These are phyloP conservation scores for Trichoderma semiorbis DNA, from an alignment of 2,329 filamentous ascomycete species.

Conservation along the genomic window DNA sequence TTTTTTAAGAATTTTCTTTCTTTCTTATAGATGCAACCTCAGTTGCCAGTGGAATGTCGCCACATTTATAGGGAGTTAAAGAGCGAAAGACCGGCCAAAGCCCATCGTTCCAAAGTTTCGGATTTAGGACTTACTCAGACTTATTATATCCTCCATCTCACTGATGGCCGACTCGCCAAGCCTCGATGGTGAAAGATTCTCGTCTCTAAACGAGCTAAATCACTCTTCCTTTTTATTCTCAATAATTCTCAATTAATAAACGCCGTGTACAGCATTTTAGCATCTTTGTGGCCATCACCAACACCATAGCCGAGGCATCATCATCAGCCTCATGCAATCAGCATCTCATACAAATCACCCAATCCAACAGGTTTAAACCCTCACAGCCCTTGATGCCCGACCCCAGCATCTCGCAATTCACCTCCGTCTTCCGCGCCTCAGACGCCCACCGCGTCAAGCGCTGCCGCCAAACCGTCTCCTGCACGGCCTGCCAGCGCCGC, in stretches of 20 bases:
- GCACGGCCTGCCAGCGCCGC: constrained; percentile 39
- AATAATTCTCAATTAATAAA: neutral
- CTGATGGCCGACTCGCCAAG: neutral
- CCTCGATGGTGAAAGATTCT: neutral
- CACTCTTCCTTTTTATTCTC: neutral
- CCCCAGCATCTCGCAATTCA: constrained; percentile 28
- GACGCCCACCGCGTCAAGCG: constrained; percentile 36
- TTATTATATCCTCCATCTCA: neutral
- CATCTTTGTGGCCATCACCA: neutral
- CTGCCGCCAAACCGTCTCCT: constrained; percentile 42
- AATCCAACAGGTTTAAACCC: neutral
- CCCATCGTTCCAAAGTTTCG: neutral
- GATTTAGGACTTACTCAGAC: neutral
- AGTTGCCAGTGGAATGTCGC: neutral
- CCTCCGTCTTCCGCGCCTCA: constrained; percentile 33
- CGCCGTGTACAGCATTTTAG: neutral
- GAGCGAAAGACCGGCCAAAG: neutral
- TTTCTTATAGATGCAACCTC: neutral
- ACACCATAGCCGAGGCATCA: neutral
- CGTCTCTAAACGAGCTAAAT: neutral
- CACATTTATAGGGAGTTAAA: neutral
- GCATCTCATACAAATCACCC: neutral
- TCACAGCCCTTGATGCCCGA: constrained; percentile 22
- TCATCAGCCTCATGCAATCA: neutral
- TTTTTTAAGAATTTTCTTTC: neutral